phyloP scores from a whole-genome alignment of 2,329 filamentous ascomycete species.

The Claviceps cyperi region DNA sequence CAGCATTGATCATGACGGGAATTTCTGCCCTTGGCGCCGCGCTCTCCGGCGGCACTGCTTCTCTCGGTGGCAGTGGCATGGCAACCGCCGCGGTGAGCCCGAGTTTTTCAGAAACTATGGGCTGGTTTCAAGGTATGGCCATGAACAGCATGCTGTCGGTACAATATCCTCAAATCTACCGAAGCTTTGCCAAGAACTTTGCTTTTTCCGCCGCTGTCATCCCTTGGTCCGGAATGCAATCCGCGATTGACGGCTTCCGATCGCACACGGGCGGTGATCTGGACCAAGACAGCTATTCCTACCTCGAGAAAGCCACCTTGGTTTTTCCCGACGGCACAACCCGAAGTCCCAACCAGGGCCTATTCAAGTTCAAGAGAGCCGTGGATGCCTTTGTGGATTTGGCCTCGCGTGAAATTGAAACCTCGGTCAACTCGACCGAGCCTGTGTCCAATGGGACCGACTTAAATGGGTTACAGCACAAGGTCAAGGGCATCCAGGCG shows the following conservation, averaged over 20 bases:
- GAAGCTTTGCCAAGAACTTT: slow-evolving; percentile 85
- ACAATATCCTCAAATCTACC: slow-evolving; percentile 73
- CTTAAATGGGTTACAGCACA: slow-evolving; percentile 23
- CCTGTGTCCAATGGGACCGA: slow-evolving; percentile 7
- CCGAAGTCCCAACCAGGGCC: slow-evolving; percentile 23
- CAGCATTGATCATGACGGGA: slow-evolving; percentile 60
- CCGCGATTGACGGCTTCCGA: slow-evolving; percentile 73
- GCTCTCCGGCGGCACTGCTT: slow-evolving; percentile 33
- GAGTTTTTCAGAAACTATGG: slow-evolving; percentile 70
- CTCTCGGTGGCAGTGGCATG: slow-evolving; percentile 27
- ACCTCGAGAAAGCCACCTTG: slow-evolving; percentile 61
- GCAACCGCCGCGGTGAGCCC: slow-evolving; percentile 59
- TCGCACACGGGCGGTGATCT: slow-evolving; percentile 71
- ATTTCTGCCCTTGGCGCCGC: slow-evolving; percentile 52
- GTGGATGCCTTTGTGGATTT: slow-evolving; percentile 32
- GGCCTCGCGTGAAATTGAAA: slow-evolving; percentile 36
- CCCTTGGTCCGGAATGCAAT: slow-evolving; percentile 68
- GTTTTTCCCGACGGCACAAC: slow-evolving; percentile 50
- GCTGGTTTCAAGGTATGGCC: slow-evolving; percentile 86
- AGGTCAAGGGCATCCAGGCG: slow-evolving; percentile 63
- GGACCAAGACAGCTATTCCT: slow-evolving; percentile 61
- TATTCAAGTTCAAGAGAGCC: slow-evolving; percentile 40
- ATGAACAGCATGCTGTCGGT: slow-evolving; percentile 95
- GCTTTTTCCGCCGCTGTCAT: slow-evolving; percentile 78
- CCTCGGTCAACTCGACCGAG: slow-evolving; percentile 26